Base-by-base conservation (phyloP, 306 rosid genomes). In the Glycyrrhiza uralensis region DNA sequence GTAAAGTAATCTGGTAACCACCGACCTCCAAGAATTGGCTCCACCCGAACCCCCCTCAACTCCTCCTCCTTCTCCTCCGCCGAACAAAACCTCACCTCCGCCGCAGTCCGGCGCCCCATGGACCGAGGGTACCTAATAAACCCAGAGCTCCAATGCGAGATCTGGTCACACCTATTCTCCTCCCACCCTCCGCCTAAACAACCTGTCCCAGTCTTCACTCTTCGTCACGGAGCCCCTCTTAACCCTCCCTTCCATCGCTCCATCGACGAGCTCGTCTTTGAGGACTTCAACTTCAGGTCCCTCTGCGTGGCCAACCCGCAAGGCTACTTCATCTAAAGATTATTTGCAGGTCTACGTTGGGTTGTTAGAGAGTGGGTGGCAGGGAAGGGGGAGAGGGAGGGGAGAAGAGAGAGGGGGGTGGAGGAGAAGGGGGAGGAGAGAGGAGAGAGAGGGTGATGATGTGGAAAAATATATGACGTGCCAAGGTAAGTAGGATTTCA, bases 111-210 rank as follows among this genome's bases (percentile, higher is more conserved):
- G 39, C 96, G 97, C 10, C 98, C 98, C 23, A 68, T 93, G 64
- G 98, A 93, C 79, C 85, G 96, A 2, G 97, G 98, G 2, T 89
- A 93, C 82, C 86, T 93, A 7, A 91, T 89, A 35, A 90, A 91
- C 81, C 92, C 97, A 1, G 98, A 93, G 8, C 97, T 93, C 22
- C 92, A 93, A 47, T 90, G 98, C 50, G 98, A 93, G 60, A 87
- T 93, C 82, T 93, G 98, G 98, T 77, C 96, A 30, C 83, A 94
- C 77, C 85, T 94, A 63, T 89, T 93, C 88, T 74, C 88, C 35
- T 82, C n/a, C 96, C 4, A 65, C 80, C 52, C 96, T 90, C 74
- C 94, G 71, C 73, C 63, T 85, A 51, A 80, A n/a, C n/a, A n/a
- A 35, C 75, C 94, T 92, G 7, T 44, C 89, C 0, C 84, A 84